Conservation (phyloP, 202 grass and related monocot species). For the Eragrostis tef region DNA sequence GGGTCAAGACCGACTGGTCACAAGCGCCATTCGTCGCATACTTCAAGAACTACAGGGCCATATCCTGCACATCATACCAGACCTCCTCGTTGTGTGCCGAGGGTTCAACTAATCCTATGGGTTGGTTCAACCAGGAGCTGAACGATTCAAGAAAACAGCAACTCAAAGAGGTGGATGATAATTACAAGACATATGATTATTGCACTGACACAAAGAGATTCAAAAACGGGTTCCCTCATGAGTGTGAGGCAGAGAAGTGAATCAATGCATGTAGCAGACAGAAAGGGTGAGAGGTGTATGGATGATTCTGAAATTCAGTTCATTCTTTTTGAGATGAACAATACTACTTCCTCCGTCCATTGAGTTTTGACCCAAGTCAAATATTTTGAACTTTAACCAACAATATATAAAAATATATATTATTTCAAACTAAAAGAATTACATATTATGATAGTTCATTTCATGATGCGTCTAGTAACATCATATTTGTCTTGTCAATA, state of each 20-base stretch:
- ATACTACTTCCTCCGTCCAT: too few relatives aligned
- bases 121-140: constrained; percentile 49
- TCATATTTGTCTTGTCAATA: too few relatives aligned
- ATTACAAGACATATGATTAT: constrained; percentile 71
- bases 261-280: constrained; percentile 39
- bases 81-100: constrained; percentile 23
- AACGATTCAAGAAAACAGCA: constrained; percentile 30
- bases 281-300: constrained; percentile 24
- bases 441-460: too few relatives aligned
- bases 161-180: constrained; percentile 45
- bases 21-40: constrained; percentile 57
- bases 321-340: constrained; percentile 50
- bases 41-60: constrained; percentile 53
- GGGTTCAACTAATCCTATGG: not conserved
- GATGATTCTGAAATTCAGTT: constrained; percentile 41
- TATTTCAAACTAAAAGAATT: too few relatives aligned
- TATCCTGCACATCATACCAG: constrained; percentile 30
- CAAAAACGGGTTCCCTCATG: constrained; percentile 18
- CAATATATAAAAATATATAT: too few relatives aligned
- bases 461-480: too few relatives aligned
- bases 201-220: constrained; percentile 61
- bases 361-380: too few relatives aligned
- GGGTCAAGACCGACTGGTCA: constrained; percentile 70
- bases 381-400: too few relatives aligned
- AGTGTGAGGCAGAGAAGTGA: constrained; percentile 48